Base-by-base conservation (phyloP, 805 yeast species). In the Ogataea nakhonphanomensis region DNA sequence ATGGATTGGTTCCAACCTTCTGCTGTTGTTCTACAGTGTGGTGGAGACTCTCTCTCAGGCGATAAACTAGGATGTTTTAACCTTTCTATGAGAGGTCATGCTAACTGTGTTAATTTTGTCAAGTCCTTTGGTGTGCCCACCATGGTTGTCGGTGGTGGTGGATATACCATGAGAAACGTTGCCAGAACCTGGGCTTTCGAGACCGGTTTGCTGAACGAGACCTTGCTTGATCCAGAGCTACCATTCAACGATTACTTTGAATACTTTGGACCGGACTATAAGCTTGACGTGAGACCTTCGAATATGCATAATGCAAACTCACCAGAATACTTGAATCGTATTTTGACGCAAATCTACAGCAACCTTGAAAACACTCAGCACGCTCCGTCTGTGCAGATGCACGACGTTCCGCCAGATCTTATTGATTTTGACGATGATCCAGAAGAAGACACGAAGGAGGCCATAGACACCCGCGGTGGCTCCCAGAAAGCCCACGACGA, bases 81-180 rank as follows among this genome's bases (percentile, higher is more conserved):
- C 60, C 74, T 93, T 48, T 87, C 93, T 41, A 90, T 91, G 78
- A 72, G 71, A 41, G 98, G 96, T 0, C 99, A 95, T 61, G 98
- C 97, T 29, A 95, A 91, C 64, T 93, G 99, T 70, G 87, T 91
- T 37, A 80, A 83, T 52, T 91, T 78, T 64, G 88, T 90, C 37
- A 85, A 84, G 60, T 74, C 85, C 7, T 87, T 91, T 58, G 85
- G 86, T 34, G 73, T 93, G 12, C 98, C 99, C 8, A 67, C 87
- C 74, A 76, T 93, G 81, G 95, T 93, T 23, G 73, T 93, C 14
- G 99, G 99, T 29, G 99, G 99, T 35, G 99, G 99, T 53, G 99
- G 99, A 14, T 93, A 93, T 66, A 93, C 99, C 2, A 95, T 95
- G 76, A 76, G 97, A 61, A 93, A 93, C 60, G 99, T 93, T 35